Base-by-base conservation (phyloP, 1,284 basidiomycete species). In the Erythrobasidium hasegawianum region DNA sequence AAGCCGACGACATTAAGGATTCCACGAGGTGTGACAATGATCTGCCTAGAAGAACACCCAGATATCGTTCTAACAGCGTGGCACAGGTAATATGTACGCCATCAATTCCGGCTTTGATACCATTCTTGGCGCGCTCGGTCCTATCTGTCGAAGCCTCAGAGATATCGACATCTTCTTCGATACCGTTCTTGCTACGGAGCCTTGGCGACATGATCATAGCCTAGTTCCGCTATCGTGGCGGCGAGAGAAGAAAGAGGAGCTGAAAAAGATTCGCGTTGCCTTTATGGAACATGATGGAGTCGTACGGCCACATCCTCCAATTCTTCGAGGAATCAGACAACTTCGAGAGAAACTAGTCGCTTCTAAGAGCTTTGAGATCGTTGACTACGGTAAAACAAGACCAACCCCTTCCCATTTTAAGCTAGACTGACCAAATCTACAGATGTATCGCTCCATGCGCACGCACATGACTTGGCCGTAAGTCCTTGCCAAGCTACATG, bases 241-340 rank as follows among this genome's bases (percentile, higher is more conserved):
- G 68, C 43, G 45, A 33, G 68, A 71, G 60, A 64, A 64, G 66
- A 64, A 69, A 57, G 67, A 68, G 10, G 73, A 72, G 54, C 73
- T 75, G 0, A 33, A 11, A n/a, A 33, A 33, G 33, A 4, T 33
- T 33, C 67, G 73, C 13, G 71, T 79, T 18, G 80, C 77, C 0
- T 73, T 79, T 20, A 75, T 80, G 72, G 72, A 75, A 67, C 72
- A 78, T 45, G 79, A 81, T 68, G 77, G 78, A 0, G 67, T 77
- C 1, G 74, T 79, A 24, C 71, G 68, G 22, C 78, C 79, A 1
- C 75, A 74, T 7, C 73, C 77, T 14, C 78, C 79, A 0, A 75
- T 79, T 38, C 67, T 72, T 11, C 71, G 78, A 1, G 79, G 77
- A 0, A 67, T 81, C 60, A 71, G 76, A 1, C 39, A 59, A 7